These are phyloP conservation scores for Diplocarpon rosae DNA, from an alignment of 2,329 filamentous ascomycete genomes.

Conservation along the genomic window DNA sequence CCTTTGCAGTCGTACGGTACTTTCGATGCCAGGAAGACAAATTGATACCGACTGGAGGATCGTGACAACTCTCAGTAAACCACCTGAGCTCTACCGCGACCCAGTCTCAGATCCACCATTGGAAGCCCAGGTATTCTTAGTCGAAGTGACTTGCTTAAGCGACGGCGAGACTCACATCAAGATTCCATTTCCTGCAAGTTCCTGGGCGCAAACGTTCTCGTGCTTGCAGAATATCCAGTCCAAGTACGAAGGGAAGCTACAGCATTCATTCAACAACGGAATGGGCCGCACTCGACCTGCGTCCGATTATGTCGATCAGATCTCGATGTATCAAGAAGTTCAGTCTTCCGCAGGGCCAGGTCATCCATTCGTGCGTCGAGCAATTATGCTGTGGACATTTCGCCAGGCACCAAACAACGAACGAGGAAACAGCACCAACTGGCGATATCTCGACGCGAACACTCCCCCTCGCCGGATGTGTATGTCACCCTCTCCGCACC, in stretches of 20 bases:
- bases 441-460: slow-evolving; percentile 41
- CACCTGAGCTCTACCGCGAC: slow-evolving; percentile 33
- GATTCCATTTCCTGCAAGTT: slow-evolving; percentile 22
- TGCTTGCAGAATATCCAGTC: slow-evolving; percentile 18
- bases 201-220: slow-evolving; percentile 25
- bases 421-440: slow-evolving; percentile 42
- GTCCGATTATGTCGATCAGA: slow-evolving; percentile 46
- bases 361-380: slow-evolving; percentile 42
- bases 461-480: slow-evolving; percentile 13
- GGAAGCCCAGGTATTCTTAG: slow-evolving; percentile 7
- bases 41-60: slow-evolving; percentile 50
- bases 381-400: slow-evolving; percentile 54
- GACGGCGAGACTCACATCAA: slow-evolving; percentile 20
- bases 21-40: slow-evolving; percentile 42
- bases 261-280: slow-evolving; percentile 29
- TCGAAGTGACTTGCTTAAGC: slow-evolving; percentile 11
- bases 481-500: slow-evolving; percentile 24
- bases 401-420: slow-evolving; percentile 37
- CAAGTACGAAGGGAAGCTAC: slow-evolving; percentile 31
- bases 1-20: slow-evolving; percentile 47
- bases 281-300: slow-evolving; percentile 30
- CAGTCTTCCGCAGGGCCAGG: slow-evolving; percentile 42
- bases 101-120: slow-evolving; percentile 28
- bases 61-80: slow-evolving; percentile 45
- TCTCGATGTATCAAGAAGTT: slow-evolving; percentile 58